These are phyloP conservation scores for Cryptococcus amylolentus DNA, from an alignment of 1,284 basidiomycete species.

Conservation along the genomic window DNA sequence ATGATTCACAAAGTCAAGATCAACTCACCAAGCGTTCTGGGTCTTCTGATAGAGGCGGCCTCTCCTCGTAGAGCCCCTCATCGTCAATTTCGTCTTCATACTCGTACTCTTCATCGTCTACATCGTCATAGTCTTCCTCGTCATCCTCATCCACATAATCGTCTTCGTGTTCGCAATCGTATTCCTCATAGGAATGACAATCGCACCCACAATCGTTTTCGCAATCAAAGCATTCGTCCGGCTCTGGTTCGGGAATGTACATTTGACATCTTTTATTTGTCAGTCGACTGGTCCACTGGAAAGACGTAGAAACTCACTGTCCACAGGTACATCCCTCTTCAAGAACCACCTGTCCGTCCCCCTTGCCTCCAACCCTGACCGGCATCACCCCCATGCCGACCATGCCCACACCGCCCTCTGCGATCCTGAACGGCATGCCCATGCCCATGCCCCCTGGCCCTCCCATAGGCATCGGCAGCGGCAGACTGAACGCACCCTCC, in stretches of 20 bases:
- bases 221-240: slow-evolving; percentile 35
- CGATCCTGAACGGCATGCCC: neutral
- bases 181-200: slow-evolving; percentile 21
- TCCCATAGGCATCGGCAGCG: too few species aligned
- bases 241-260: slow-evolving; percentile 24
- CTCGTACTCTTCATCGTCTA: slow-evolving; percentile 2
- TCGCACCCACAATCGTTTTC: slow-evolving; percentile 22
- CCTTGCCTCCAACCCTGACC: slow-evolving; percentile 8
- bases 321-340: slow-evolving; percentile 44
- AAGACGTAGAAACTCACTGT: slow-evolving; percentile 14
- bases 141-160: slow-evolving; percentile 7
- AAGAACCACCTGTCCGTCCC: slow-evolving; percentile 1
- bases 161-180: slow-evolving; percentile 18
- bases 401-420: slow-evolving; percentile 19
- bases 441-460: too few species aligned
- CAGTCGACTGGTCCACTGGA: neutral
- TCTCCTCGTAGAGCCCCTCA: slow-evolving; percentile 3
- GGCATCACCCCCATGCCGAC: slow-evolving; percentile 43
- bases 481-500: slow-evolving; percentile 16
- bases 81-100: slow-evolving; percentile 6
- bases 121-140: slow-evolving; percentile 9
- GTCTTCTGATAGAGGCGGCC: slow-evolving; percentile 32
- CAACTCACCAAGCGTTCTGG: slow-evolving; percentile 41
- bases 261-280: slow-evolving; percentile 23
- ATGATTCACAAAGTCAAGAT: neutral